Evolutionary conservation across 2,329 filamentous ascomycete genomes (phyloP).

Genomic region (Neurospora sp.): DNA sequence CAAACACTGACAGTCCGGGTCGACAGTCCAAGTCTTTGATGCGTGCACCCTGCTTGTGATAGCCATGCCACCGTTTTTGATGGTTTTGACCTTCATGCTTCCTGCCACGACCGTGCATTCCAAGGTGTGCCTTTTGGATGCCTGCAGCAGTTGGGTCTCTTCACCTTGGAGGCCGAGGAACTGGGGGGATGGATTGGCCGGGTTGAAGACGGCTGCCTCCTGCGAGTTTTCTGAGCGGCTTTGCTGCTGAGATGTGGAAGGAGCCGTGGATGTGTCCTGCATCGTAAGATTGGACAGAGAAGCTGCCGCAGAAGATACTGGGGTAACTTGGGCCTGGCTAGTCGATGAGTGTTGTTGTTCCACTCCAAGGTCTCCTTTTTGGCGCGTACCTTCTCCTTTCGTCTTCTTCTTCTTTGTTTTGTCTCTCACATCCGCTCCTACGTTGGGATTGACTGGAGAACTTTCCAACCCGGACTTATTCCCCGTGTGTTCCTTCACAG

Average conservation of each 20-base stretch:
- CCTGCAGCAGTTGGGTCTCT: background rate
- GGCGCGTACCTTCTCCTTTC: background rate
- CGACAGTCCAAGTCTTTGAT: background rate
- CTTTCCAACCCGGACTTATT: background rate
- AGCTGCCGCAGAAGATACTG: background rate
- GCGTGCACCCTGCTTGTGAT: background rate
- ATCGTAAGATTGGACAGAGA: background rate
- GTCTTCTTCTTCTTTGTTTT: background rate
- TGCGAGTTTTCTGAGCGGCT: rapidly evolving
- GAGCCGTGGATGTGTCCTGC: background rate
- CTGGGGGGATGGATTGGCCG: rapidly evolving
- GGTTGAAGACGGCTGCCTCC: background rate
- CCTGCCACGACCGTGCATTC: background rate
- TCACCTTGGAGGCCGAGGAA: background rate
- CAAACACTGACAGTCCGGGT: background rate
- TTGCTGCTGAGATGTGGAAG: background rate
- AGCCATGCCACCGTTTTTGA: background rate
- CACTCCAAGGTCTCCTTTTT: background rate
- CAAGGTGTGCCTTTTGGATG: background rate
- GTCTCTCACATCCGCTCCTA: background rate
- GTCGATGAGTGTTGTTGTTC: background rate
- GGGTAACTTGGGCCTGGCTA: background rate
- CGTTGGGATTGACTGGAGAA: background rate
- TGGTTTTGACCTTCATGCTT: background rate
- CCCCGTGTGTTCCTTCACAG: background rate